Conservation (phyloP, 1,139 yeast species). For the Suhomyces taliae region DNA sequence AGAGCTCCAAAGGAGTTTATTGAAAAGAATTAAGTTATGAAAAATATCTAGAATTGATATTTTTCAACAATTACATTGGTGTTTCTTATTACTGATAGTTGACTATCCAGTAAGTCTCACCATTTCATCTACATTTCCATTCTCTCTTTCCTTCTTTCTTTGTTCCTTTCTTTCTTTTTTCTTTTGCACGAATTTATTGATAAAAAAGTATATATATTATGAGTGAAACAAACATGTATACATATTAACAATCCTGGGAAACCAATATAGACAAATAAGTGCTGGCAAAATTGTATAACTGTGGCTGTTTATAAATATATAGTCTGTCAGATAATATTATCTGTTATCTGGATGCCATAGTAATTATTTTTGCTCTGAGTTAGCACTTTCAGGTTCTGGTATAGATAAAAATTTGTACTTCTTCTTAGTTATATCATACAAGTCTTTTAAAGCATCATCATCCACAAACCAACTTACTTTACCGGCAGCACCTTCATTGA, state of each 20-base stretch:
- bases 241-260: not conserved
- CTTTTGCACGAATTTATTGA: too few relatives aligned
- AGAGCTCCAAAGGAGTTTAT: constrained; percentile 41
- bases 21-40: constrained; percentile 18
- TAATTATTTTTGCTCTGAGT: not conserved
- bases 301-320: not conserved
- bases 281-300: not conserved
- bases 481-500: constrained; percentile 95
- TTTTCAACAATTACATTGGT: too few relatives aligned
- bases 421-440: constrained; percentile 69
- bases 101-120: too few relatives aligned
- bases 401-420: constrained; percentile 62
- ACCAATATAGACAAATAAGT: not conserved
- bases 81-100: too few relatives aligned
- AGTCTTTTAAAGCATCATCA: constrained; percentile 88
- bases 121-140: too few relatives aligned
- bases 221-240: too few relatives aligned
- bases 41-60: too few relatives aligned
- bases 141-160: too few relatives aligned
- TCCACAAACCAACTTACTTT: constrained; percentile 98
- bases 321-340: not conserved
- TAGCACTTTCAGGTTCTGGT: constrained; percentile 9
- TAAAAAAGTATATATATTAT: too few relatives aligned
- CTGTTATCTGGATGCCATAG: not conserved
- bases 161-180: too few relatives aligned